These are phyloP conservation scores for Croton laevigatus DNA, from an alignment of 441 rosid genomes.

Conservation along the genomic window DNA sequence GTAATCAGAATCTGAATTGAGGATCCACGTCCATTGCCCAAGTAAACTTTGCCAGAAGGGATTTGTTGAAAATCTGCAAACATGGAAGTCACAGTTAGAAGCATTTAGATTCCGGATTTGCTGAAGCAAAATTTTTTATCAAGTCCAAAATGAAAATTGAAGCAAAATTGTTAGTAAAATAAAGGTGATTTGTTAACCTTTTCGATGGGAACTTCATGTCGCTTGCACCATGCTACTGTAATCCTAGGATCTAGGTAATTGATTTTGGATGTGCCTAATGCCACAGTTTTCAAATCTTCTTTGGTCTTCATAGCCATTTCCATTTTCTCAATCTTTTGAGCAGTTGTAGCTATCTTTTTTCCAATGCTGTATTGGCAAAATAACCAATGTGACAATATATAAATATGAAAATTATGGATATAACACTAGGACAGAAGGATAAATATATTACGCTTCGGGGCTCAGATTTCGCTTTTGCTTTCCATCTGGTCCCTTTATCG, in stretches of 20 bases:
- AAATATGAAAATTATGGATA: not conserved
- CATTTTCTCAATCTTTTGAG: constrained; percentile 79
- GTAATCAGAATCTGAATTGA: constrained; percentile 82
- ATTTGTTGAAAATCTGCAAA: constrained; percentile 91
- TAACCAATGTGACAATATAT: constrained; percentile 10
- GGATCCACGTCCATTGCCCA: constrained; percentile 99
- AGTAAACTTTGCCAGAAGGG: constrained; percentile 90
- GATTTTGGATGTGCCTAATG: constrained; percentile 96
- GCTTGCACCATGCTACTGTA: constrained; percentile 99
- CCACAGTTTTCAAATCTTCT: constrained; percentile 93
- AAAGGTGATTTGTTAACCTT: constrained; percentile 48
- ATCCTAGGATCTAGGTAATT: constrained; percentile 98
- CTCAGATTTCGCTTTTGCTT: constrained; percentile 83
- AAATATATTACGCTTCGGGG: constrained; percentile 75
- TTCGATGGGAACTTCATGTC: constrained; percentile 97
- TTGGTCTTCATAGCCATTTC: constrained; percentile 80
- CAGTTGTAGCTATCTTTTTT: constrained; percentile 68
- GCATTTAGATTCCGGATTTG: not conserved
- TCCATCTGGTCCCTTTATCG: constrained; percentile 78
- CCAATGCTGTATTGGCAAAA: constrained; percentile 47
- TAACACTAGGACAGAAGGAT: constrained; percentile 1
- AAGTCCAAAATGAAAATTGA: not conserved
- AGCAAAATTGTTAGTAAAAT: not conserved
- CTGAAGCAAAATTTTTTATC: not conserved
- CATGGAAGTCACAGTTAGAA: not conserved